Percentiles rank a stretch among this genome's conserved stretches.
Evolutionary conservation across 2,329 filamentous ascomycete genomes (phyloP).

Genomic region (Colletotrichum musicola): DNA sequence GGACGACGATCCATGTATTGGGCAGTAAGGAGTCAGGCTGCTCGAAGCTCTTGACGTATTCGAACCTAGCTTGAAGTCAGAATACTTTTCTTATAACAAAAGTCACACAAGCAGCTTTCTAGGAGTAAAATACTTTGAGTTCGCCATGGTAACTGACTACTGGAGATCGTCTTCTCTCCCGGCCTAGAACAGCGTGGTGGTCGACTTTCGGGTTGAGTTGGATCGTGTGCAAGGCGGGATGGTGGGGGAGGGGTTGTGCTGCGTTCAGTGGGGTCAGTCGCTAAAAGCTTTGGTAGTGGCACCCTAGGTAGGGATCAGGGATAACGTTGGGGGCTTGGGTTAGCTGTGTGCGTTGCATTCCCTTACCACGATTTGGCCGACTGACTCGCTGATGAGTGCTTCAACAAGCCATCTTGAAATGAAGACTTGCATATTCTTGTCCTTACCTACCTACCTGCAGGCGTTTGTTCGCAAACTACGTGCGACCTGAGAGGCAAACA

Average conservation of each 20-base stretch:
- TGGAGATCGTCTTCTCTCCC: no score
- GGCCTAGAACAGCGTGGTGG: no score
- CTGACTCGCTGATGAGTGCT: no score
- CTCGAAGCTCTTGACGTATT: constrained; percentile 94
- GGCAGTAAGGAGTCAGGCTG: constrained; percentile 82
- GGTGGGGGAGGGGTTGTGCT: constrained; percentile 40
- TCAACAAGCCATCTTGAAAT: no score
- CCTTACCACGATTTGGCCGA: no score
- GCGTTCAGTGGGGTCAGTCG: constrained; percentile 22
- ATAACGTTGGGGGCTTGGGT: not conserved
- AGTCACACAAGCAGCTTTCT: not conserved
- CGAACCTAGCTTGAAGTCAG: constrained; percentile 67
- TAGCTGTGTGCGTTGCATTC: no score
- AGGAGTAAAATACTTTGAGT: constrained; percentile 62
- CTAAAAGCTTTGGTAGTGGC: constrained; percentile 10
- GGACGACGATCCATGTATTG: constrained; percentile 95
- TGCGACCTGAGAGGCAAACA: not conserved
- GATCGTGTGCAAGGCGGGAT: constrained; percentile 23
- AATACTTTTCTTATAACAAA: not conserved
- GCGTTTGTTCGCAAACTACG: no score
- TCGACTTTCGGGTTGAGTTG: constrained; percentile 1
- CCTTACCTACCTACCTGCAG: no score
- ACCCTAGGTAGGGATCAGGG: not conserved
- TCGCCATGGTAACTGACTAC: constrained; percentile 58
- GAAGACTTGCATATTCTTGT: no score